phyloP scores from a whole-genome alignment of 2,329 filamentous ascomycete species.

The Coleophoma crateriformis region DNA sequence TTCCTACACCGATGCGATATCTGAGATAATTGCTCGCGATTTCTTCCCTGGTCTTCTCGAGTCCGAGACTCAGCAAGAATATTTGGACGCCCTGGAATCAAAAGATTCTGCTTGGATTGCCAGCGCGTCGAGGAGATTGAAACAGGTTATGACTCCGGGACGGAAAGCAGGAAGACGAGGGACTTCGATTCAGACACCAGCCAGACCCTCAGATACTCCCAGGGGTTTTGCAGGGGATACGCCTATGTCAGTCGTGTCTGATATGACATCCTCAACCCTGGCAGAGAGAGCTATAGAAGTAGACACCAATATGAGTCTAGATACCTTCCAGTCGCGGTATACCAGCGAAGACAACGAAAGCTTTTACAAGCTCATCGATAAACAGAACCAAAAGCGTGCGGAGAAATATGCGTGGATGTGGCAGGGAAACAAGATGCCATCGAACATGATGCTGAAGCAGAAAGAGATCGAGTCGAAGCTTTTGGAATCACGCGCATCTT shows the following conservation, averaged over 20 bases:
- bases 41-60: conserved; percentile 93
- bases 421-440: conserved; percentile 78
- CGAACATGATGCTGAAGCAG: conserved; percentile 70
- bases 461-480: conserved; percentile 54
- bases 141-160: conserved; percentile 77
- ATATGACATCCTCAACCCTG: conserved; percentile 28
- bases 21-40: conserved; percentile 91
- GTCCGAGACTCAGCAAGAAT: conserved; percentile 83
- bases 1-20: conserved; percentile 82
- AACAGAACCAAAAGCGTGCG: conserved; percentile 77
- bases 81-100: conserved; percentile 84
- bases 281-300: conserved; percentile 41
- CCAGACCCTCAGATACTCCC: conserved; percentile 48
- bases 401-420: conserved; percentile 89
- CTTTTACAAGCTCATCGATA: conserved; percentile 88
- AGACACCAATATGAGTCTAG: conserved; percentile 74
- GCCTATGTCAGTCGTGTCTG: conserved; percentile 52
- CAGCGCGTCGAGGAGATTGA: conserved; percentile 66
- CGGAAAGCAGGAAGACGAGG: conserved; percentile 33
- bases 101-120: conserved; percentile 81
- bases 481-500: conserved; percentile 34
- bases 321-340: conserved; percentile 85
- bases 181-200: conserved; percentile 25
- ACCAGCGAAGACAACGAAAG: conserved; percentile 98
- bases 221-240: conserved; percentile 67